These are phyloP conservation scores for Penicillium sp. DNA, from an alignment of 2,329 filamentous ascomycete genomes.

Conservation along the genomic window DNA sequence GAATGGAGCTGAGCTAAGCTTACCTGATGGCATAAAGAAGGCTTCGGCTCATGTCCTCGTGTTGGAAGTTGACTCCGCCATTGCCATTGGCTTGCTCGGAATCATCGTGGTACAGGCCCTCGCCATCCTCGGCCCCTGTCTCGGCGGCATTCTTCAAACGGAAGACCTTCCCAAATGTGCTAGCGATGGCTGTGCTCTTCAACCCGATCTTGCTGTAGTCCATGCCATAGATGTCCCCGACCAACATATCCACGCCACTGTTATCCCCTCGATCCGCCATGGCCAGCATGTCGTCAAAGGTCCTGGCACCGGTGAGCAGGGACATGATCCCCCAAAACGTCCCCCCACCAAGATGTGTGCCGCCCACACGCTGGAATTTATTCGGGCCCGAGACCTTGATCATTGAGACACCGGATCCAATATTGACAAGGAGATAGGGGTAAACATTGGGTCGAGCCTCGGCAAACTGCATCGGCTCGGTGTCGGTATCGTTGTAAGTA, in stretches of 20 bases:
- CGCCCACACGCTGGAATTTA: constrained; percentile 87
- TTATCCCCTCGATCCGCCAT: constrained; percentile 93
- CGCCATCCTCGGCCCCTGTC: constrained; percentile 73
- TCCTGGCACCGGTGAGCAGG: constrained; percentile 86
- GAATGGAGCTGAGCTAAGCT: constrained; percentile 6
- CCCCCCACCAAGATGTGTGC: constrained; percentile 93
- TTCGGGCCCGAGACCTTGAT: constrained; percentile 92
- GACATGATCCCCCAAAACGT: constrained; percentile 95
- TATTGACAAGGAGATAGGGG: constrained; percentile 96
- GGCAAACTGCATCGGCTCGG: constrained; percentile 86
- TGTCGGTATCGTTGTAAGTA: constrained; percentile 85
- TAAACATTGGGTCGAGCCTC: constrained; percentile 81
- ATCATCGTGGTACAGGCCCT: constrained; percentile 57
- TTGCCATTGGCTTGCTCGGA: constrained; percentile 40
- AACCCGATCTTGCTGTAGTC: constrained; percentile 96
- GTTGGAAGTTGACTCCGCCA: constrained; percentile 62
- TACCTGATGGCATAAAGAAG: constrained; percentile 86
- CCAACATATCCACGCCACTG: constrained; percentile 89
- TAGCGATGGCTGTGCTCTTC: constrained; percentile 93
- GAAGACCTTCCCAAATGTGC: constrained; percentile 96
- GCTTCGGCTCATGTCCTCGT: constrained; percentile 86
- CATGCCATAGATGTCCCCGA: constrained; percentile 96
- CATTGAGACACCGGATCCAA: constrained; percentile 95
- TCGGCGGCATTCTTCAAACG: constrained; percentile 88
- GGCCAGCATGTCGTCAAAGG: constrained; percentile 97